Evolutionary conservation across 768 basidiomycete genomes (phyloP).

Genomic region (Xerocomus brunneocitrinus): DNA sequence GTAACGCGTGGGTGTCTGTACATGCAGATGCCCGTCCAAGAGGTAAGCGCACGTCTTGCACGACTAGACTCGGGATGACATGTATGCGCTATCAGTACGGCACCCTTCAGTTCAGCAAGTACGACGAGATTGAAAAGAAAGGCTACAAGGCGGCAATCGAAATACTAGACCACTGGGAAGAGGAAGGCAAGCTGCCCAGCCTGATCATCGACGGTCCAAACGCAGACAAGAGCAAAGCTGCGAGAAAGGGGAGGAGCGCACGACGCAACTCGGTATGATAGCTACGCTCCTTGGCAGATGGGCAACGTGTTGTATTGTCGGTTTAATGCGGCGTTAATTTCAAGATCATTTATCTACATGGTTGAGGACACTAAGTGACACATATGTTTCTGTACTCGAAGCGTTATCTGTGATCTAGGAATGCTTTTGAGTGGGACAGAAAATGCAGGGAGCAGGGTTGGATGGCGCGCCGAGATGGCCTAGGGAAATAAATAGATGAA

Average conservation of each 20-base stretch:
- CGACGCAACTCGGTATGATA: conserved; percentile 65
- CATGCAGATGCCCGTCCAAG: conserved; percentile 92
- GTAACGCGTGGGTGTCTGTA: conserved; percentile 84
- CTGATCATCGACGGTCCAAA: conserved; percentile 58
- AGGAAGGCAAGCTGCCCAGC: conserved; percentile 80
- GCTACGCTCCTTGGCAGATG: no score
- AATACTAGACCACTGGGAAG: conserved; percentile 72
- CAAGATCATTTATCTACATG: conserved; percentile 21
- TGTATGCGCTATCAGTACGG: conserved; percentile 54
- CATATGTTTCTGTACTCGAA: conserved; percentile 21
- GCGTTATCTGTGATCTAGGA: conserved; percentile 12
- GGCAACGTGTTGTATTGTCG: not conserved
- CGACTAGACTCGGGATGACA: no score
- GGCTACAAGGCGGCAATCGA: conserved; percentile 73
- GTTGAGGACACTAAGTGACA: conserved; percentile 11
- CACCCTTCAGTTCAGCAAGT: conserved; percentile 85
- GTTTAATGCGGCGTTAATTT: not conserved
- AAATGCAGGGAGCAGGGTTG: conserved; percentile 12
- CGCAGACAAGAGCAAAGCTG: conserved; percentile 37
- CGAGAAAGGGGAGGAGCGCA: conserved; percentile 68
- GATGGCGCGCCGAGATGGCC: conserved; percentile 4
- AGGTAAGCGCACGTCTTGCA: conserved; percentile 23
- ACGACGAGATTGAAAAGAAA: conserved; percentile 80
- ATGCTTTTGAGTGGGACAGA: conserved; percentile 13
- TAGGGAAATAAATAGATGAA: conserved; percentile 22